Evolutionary conservation across 257 asterid genomes (phyloP).

Genomic region (Lycium barbarum): DNA sequence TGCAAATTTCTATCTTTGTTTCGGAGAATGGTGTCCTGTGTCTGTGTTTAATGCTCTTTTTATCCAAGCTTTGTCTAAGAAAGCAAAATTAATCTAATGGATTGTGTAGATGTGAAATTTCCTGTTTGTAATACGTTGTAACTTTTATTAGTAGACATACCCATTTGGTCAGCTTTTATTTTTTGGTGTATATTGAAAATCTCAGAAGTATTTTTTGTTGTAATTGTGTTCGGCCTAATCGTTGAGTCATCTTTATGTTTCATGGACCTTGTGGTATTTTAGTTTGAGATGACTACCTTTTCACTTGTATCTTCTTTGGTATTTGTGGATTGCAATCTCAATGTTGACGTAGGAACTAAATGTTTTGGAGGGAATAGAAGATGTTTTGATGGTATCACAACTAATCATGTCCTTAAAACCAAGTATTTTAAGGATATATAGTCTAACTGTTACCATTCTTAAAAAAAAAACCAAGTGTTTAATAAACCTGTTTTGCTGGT

Average conservation of each 20-base stretch:
- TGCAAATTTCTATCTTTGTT: background rate
- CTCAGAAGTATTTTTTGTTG: background rate
- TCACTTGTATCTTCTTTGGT: background rate
- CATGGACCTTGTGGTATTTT: background rate
- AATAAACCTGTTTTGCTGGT: background rate
- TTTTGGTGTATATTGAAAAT: conserved; percentile 9
- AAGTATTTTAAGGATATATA: too few relatives aligned
- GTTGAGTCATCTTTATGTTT: background rate
- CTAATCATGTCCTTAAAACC: background rate
- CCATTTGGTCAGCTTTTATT: background rate
- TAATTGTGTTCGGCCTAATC: background rate
- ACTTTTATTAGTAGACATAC: background rate
- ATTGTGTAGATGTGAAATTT: background rate
- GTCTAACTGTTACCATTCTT: too few relatives aligned
- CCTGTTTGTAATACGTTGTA: background rate
- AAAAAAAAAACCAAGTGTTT: background rate
- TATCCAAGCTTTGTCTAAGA: background rate
- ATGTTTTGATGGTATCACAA: background rate
- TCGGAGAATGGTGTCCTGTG: background rate
- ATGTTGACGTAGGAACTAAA: background rate
- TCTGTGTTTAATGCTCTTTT: background rate
- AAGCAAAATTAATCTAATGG: background rate
- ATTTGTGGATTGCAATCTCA: background rate
- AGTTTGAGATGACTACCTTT: background rate
- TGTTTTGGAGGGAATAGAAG: background rate